Conservation (phyloP, 208 protist genomes). For the Vickermania spadyakhi region DNA sequence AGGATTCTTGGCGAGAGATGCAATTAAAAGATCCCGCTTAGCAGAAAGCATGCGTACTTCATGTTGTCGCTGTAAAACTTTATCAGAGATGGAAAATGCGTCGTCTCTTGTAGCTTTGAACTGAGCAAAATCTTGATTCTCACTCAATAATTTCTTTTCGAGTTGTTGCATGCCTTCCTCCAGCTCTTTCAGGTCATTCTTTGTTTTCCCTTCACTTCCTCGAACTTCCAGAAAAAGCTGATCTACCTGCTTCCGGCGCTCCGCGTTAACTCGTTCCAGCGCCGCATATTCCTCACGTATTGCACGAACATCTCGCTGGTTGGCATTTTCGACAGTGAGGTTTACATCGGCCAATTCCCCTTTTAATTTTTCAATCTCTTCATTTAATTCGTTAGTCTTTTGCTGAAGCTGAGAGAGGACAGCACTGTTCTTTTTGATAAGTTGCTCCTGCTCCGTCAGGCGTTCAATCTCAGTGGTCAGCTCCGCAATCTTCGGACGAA, state of each 20-base stretch:
- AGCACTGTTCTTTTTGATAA: constrained; percentile 68
- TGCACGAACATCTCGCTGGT: constrained; percentile 43
- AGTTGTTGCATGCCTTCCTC: constrained; percentile 77
- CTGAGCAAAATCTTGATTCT: constrained; percentile 64
- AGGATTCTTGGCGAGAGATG: constrained; percentile 56
- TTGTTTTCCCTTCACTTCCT: constrained; percentile 62
- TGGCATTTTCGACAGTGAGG: constrained; percentile 55
- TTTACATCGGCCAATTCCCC: constrained; percentile 74
- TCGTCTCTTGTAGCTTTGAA: constrained; percentile 71
- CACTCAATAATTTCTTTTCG: constrained; percentile 55
- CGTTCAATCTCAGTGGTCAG: constrained; percentile 81
- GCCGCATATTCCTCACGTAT: constrained; percentile 62
- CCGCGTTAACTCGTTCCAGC: constrained; percentile 57
- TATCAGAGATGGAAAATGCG: constrained; percentile 60
- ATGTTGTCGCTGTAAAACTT: constrained; percentile 73
- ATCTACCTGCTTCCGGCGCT: constrained; percentile 65
- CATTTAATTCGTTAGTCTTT: constrained; percentile 46
- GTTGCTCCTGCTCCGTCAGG: constrained; percentile 77
- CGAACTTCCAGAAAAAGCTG: constrained; percentile 75
- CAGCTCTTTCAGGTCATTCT: constrained; percentile 38
- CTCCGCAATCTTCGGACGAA: constrained; percentile 82
- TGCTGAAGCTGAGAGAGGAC: constrained; percentile 72
- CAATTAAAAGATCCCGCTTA: constrained; percentile 79
- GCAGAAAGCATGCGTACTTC: constrained; percentile 68
- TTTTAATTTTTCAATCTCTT: constrained; percentile 76